Evolutionary conservation across 139 green algal genomes (phyloP).

Genomic region (Asterochloris sp.): DNA sequence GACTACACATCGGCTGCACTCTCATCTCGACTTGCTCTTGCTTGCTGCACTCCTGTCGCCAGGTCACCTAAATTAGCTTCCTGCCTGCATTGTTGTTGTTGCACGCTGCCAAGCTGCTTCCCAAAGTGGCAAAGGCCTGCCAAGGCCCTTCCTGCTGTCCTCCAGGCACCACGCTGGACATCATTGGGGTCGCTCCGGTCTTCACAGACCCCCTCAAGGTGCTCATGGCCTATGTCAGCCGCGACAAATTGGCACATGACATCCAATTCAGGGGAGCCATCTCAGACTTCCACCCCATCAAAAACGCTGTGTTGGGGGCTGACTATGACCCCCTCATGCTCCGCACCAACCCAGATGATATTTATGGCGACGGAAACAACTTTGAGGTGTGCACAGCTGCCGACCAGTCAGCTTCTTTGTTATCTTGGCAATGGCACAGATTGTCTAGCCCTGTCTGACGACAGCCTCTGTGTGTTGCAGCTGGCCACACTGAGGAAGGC

Average conservation of each 20-base stretch:
- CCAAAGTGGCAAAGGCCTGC: too few species aligned
- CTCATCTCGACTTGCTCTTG: not conserved
- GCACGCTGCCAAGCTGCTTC: not conserved
- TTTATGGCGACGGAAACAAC: constrained; percentile 83
- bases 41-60: not conserved
- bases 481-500: constrained; percentile 15
- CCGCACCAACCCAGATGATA: constrained; percentile 66
- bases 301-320: constrained; percentile 47
- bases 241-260: constrained; percentile 64
- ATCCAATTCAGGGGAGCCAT: constrained; percentile 84
- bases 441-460: too few species aligned
- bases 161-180: constrained; percentile 12
- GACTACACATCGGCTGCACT: too few species aligned
- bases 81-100: not conserved
- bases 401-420: not conserved
- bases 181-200: not conserved
- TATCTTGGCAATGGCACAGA: too few species aligned
- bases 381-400: constrained; percentile 50
- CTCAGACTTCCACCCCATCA: constrained; percentile 70
- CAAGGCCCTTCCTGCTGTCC: too few species aligned
- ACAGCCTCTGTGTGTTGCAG: not conserved
- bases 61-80: not conserved
- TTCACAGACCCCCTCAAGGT: not conserved
- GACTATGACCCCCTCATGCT: constrained; percentile 64
- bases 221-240: constrained; percentile 24